phyloP scores from a whole-genome alignment of 2,329 filamentous ascomycete genomes.

The Cladorrhinum sp. region DNA sequence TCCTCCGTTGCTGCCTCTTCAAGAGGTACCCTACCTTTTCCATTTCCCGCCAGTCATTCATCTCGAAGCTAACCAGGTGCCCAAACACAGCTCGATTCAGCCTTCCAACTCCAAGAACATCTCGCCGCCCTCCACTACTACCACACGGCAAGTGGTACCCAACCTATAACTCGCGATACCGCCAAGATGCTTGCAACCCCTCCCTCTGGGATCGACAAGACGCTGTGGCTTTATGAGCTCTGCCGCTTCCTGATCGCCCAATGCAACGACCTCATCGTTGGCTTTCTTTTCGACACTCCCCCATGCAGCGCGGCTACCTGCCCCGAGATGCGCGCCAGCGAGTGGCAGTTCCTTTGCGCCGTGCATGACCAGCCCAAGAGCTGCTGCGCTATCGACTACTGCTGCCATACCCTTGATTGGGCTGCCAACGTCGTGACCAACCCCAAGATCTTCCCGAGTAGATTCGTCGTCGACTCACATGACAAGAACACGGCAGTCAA shows the following conservation, averaged over 20 bases:
- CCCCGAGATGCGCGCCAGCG: slow-evolving; percentile 95
- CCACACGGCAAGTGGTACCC: slow-evolving; percentile 65
- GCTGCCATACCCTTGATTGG: slow-evolving; percentile 98
- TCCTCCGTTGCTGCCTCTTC: slow-evolving; percentile 79
- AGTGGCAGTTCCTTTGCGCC: slow-evolving; percentile 98
- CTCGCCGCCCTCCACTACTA: slow-evolving; percentile 87
- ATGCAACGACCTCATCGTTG: slow-evolving; percentile 87
- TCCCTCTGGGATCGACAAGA: slow-evolving; percentile 77
- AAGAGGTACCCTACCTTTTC: slow-evolving; percentile 59
- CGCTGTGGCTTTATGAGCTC: slow-evolving; percentile 95
- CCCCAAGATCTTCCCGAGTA: slow-evolving; percentile 90
- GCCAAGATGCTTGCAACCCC: slow-evolving; percentile 75
- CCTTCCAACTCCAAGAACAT: slow-evolving; percentile 96
- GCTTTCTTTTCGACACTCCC: slow-evolving; percentile 86
- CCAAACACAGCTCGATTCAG: slow-evolving; percentile 75
- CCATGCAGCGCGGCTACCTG: slow-evolving; percentile 87
- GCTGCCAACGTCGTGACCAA: slow-evolving; percentile 92
- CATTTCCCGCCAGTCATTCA: neutral
- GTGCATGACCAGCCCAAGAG: slow-evolving; percentile 95
- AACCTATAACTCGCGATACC: slow-evolving; percentile 71
- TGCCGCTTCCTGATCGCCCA: slow-evolving; percentile 94
- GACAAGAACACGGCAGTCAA: slow-evolving; percentile 66
- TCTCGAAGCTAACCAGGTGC: neutral
- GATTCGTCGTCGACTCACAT: slow-evolving; percentile 62
- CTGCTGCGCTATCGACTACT: slow-evolving; percentile 98